Evolutionary conservation across 495 filamentous ascomycete genomes (phyloP).

Genomic region (Terfezia claveryi): DNA sequence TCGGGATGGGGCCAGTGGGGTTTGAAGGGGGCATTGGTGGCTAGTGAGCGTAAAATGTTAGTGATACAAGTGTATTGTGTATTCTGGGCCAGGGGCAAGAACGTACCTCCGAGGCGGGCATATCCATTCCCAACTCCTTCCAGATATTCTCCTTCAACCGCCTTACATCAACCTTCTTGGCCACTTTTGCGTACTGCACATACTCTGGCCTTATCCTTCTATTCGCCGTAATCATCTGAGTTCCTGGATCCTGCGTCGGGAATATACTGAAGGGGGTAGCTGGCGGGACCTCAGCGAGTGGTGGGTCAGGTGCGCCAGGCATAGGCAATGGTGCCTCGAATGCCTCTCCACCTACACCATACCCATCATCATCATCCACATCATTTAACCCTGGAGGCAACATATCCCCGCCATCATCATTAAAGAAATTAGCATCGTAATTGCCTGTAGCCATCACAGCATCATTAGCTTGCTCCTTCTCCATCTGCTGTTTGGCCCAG

Average conservation of each 20-base stretch:
- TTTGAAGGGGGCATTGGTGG: neutral
- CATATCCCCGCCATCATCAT: conserved; percentile 71
- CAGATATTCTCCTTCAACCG: conserved; percentile 90
- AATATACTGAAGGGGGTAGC: conserved; percentile 3
- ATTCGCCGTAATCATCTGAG: conserved; percentile 77
- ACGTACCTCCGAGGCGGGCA: neutral
- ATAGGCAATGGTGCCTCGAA: conserved; percentile 65
- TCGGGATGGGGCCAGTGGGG: conserved; percentile 21
- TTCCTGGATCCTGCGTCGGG: conserved; percentile 33
- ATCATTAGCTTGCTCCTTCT: conserved; percentile 13
- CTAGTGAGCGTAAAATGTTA: conserved; percentile 3
- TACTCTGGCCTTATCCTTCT: conserved; percentile 74
- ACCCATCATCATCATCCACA: conserved; percentile 57
- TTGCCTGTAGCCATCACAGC: conserved; percentile 40
- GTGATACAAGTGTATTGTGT: neutral
- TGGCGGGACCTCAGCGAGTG: neutral
- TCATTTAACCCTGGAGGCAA: conserved; percentile 20
- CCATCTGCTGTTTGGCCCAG: conserved; percentile 63
- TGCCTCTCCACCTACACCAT: conserved; percentile 69
- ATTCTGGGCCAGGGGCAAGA: neutral
- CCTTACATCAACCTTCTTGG: conserved; percentile 97
- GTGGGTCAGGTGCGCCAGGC: conserved; percentile 8
- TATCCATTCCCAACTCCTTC: conserved; percentile 22
- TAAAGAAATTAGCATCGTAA: conserved; percentile 96
- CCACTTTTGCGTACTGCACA: conserved; percentile 83